Base-by-base conservation (phyloP, 768 basidiomycete genomes). In the Lentinus tigrinus region DNA sequence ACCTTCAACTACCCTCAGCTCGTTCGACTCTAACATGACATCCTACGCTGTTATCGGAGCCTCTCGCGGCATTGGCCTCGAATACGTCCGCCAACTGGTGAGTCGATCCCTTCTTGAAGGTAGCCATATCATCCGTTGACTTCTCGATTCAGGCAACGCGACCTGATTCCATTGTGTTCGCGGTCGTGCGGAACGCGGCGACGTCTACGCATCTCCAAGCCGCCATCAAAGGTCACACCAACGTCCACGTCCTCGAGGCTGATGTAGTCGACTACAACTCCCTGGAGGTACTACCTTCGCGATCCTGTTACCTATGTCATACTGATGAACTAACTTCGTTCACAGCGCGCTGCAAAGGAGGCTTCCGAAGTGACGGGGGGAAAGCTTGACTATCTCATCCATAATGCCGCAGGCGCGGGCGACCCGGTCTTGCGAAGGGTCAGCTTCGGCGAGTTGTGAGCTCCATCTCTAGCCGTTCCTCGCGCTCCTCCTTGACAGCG, bases 201-300 rank as follows among this genome's bases (percentile, higher is more conserved):
- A 57, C 14, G 4, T 40, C 68, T 1, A 39, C 37, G 5, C 48
- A 62, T n/a, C 56, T 67, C 23, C 2, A 2, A 4, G 17, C 42
- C 14, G 42, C 67, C 14, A 40, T 21, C 11, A 8, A 13, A 17
- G 44, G 54, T 10, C 23, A 49, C 4, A 24, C 28, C 9, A 74
- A 75, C 44, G 56, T 80, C 5, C 67, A 71, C 42, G 50, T 75
- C 8, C 16, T 79, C 24, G 57, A 73, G 55, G 71, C 71, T 4
- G 76, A 79, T 57, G 67, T 79, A 31, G 72, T 69, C 3, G 65
- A 75, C 48, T 53, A 44, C 34, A 39, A 42, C 13, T 63, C 69
- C 3, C 53, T 78, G 44, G 63, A 71, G 63, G 76, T 71, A 47
- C 54, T 68, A n/a, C n/a, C n/a, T n/a, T n/a, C n/a, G n/a, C n/a